phyloP scores from a whole-genome alignment of 2,329 filamentous ascomycete species.

The Knufia petricola region DNA sequence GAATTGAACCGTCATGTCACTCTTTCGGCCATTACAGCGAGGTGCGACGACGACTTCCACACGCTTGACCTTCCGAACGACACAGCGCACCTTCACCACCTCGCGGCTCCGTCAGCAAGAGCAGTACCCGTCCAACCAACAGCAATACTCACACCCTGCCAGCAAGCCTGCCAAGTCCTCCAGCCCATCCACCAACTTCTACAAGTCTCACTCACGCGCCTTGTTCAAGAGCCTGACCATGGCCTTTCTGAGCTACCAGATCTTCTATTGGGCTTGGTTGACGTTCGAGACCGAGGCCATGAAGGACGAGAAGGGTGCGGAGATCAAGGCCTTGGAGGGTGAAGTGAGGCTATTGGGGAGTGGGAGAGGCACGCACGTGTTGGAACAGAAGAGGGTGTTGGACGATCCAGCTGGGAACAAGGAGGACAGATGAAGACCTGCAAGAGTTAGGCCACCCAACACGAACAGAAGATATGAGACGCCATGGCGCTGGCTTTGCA shows the following conservation, averaged over 20 bases:
- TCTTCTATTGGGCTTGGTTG: slow-evolving; percentile 40
- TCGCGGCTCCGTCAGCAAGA: not conserved
- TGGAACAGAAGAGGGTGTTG: slow-evolving; percentile 4
- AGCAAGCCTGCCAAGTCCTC: not conserved
- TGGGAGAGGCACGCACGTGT: slow-evolving; percentile 13
- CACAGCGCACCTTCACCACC: not conserved
- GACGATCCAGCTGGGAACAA: too few species aligned
- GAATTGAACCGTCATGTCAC: not conserved
- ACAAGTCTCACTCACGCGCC: slow-evolving; percentile 27
- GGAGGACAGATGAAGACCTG: too few species aligned
- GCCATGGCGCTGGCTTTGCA: too few species aligned
- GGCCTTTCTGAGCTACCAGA: slow-evolving; percentile 40
- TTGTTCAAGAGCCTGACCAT: slow-evolving; percentile 41
- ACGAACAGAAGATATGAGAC: too few species aligned
- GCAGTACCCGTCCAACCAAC: not conserved
- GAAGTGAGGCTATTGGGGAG: slow-evolving; percentile 21
- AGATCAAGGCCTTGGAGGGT: slow-evolving; percentile 19
- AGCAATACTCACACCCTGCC: not conserved
- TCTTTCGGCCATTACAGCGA: not conserved
- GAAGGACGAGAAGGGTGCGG: slow-evolving; percentile 32
- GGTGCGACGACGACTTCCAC: not conserved
- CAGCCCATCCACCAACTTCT: slow-evolving; percentile 16
- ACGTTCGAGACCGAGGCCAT: slow-evolving; percentile 39
- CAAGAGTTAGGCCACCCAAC: too few species aligned
- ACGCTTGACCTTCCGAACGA: not conserved